Conservation (phyloP, 1,284 basidiomycete genomes). For the Coniferiporia weirii region DNA sequence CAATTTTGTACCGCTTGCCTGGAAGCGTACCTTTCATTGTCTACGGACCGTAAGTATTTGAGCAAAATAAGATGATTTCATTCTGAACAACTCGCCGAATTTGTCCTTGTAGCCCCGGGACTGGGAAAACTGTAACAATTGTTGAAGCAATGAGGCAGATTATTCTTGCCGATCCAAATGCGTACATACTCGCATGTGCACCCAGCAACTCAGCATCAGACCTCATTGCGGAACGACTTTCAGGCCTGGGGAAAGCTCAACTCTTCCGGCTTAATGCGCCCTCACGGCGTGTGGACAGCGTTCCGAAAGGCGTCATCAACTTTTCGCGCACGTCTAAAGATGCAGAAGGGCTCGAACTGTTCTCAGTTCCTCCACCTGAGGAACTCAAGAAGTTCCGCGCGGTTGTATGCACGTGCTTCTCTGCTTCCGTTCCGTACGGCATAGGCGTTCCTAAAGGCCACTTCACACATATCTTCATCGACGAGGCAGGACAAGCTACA, state of each 20-base stretch:
- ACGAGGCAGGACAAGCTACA: slow-evolving; percentile 42
- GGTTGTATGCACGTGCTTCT: slow-evolving; percentile 57
- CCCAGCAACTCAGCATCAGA: slow-evolving; percentile 60
- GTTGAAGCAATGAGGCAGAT: slow-evolving; percentile 63
- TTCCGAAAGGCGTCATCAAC: slow-evolving; percentile 37
- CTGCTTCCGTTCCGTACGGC: slow-evolving; percentile 49
- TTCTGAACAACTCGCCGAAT: not conserved
- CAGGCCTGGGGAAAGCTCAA: slow-evolving; percentile 30
- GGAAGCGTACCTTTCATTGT: slow-evolving; percentile 54
- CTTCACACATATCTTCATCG: slow-evolving; percentile 36
- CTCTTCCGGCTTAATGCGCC: slow-evolving; percentile 65
- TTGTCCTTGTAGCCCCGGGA: slow-evolving; percentile 44
- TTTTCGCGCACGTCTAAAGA: slow-evolving; percentile 33
- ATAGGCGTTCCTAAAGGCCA: slow-evolving; percentile 40
- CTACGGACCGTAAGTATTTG: slow-evolving; percentile 56
- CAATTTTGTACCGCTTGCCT: slow-evolving; percentile 39
- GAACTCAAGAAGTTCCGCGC: slow-evolving; percentile 44
- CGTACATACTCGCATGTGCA: slow-evolving; percentile 57
- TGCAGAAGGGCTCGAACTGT: slow-evolving; percentile 36
- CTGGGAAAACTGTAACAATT: slow-evolving; percentile 65
- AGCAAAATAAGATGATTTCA: not conserved
- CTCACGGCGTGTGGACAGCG: slow-evolving; percentile 40
- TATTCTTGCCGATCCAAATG: slow-evolving; percentile 35
- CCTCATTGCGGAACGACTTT: slow-evolving; percentile 50
- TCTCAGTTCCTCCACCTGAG: slow-evolving; percentile 39